Conservation (phyloP, 2,329 filamentous ascomycete species). For the Diaporthe eres region DNA sequence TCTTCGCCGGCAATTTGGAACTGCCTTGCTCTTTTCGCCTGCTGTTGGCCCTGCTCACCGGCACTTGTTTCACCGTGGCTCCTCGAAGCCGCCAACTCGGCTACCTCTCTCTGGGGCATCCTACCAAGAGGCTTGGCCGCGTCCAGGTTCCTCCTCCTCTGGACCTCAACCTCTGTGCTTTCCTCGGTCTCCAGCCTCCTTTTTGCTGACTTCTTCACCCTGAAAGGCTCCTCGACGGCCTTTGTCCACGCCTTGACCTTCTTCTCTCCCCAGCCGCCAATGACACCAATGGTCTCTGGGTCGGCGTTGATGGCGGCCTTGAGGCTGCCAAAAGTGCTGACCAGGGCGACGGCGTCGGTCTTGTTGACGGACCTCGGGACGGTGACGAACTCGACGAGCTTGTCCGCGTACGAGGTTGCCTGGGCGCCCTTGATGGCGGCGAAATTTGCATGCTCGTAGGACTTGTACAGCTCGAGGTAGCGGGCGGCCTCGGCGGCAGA, state of each 20-base stretch:
- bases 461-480: constrained; percentile 96
- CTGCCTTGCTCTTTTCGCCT: constrained; percentile 47
- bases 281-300: constrained; percentile 84
- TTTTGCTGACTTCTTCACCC: constrained; percentile 79
- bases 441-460: constrained; percentile 86
- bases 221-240: constrained; percentile 87
- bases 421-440: constrained; percentile 89
- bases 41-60: neutral
- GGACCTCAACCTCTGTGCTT: constrained; percentile 6
- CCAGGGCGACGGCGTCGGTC: constrained; percentile 90
- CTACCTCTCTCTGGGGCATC: constrained; percentile 43
- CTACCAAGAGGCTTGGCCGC: constrained; percentile 43
- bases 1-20: constrained; percentile 54
- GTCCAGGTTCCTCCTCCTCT: constrained; percentile 47
- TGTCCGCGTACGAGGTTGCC: constrained; percentile 85
- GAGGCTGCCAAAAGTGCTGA: constrained; percentile 92
- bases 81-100: constrained; percentile 45
- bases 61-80: constrained; percentile 54
- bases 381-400: constrained; percentile 92
- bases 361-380: constrained; percentile 93
- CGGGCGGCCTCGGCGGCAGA: constrained; percentile 92
- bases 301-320: constrained; percentile 89
- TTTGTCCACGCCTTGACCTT: constrained; percentile 91
- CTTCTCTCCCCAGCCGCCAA: constrained; percentile 96
- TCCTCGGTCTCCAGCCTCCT: constrained; percentile 47